phyloP scores from a whole-genome alignment of 495 filamentous ascomycete species.

The Letharia columbiana region DNA sequence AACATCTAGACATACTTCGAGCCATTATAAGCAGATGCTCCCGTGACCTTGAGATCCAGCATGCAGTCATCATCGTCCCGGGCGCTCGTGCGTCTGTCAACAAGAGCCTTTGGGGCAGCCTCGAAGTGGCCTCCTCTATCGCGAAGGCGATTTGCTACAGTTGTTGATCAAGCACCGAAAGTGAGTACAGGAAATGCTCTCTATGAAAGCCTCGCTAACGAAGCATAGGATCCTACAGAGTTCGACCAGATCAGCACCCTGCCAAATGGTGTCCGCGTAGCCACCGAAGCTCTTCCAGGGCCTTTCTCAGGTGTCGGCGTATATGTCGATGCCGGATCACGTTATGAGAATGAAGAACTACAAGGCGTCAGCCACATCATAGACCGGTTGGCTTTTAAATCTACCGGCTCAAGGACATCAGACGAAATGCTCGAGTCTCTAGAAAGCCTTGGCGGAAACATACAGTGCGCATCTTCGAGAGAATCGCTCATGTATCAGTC shows the following conservation, averaged over 20 bases:
- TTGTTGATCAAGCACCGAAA: conserved; percentile 21
- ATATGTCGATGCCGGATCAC: conserved; percentile 92
- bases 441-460: conserved; percentile 84
- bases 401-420: conserved; percentile 59
- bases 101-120: not conserved
- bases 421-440: conserved; percentile 82
- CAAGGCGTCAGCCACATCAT: conserved; percentile 93
- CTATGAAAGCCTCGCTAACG: conserved; percentile 1
- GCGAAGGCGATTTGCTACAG: conserved; percentile 21
- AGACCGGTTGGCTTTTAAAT: conserved; percentile 94
- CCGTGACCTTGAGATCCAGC: not conserved
- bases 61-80: conserved; percentile 13
- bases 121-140: conserved; percentile 5
- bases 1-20: not conserved
- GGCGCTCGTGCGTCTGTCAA: conserved; percentile 10
- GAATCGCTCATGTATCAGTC: conserved; percentile 99
- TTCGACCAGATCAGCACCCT: conserved; percentile 84
- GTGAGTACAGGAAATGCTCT: conserved; percentile 2
- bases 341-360: conserved; percentile 80
- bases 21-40: not conserved
- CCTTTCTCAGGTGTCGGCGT: conserved; percentile 94
- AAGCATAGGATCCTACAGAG: conserved; percentile 69
- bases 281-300: conserved; percentile 89
- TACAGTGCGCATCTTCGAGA: conserved; percentile 89
- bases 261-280: conserved; percentile 88